Base-by-base conservation (phyloP, 2,329 filamentous ascomycete genomes). In the Scedosporium minutisporum region DNA sequence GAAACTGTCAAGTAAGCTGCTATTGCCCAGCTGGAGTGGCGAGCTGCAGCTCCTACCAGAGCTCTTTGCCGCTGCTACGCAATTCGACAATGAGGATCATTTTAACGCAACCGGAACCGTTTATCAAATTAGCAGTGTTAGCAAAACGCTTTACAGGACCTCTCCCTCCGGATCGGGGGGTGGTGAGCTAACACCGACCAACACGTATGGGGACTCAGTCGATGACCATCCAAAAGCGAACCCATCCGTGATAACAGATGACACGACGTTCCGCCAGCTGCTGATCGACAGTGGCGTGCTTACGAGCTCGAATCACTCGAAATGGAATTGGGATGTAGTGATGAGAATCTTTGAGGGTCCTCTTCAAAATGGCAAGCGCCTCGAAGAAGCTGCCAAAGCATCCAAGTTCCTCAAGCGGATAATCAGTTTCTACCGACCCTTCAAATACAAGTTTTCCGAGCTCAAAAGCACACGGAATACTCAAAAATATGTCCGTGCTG, bases 291-390 rank as follows among this genome's bases (percentile, higher is more conserved):
- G 91, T 3, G 87, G 91, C 62, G 91, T 99, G 2, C 78, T 97
- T 57, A 90, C 88, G 65, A 95, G 90, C 64, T 91, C 91, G 65
- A 97, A 96, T 68, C 96, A 90, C 70, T 81, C 86, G 46, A 99
- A 99, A 73, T 99, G 95, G 95, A 93, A 96, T 71, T 99, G 96
- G 95, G 91, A 96, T 65, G 80, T 96, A 44, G 92, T 99, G 51
- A 83, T 93, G 64, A 89, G 88, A 68, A 87, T 97, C 61, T 93
- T 99, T 42, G 93, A 97, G 71, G 96, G 95, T 0, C 95, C 96
- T 1, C 76, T 99, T 23, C 88, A 92, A 25, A 96, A 92, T 67
- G 88, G 93, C 0, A 97, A 96, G 74, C 84, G 95, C 10, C 81
- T 99, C 4, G 93, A 97, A 68, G 95, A 99, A 74, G 93, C 93